Percentiles rank a stretch among this genome's conserved stretches.
Conservation (phyloP, 1,284 basidiomycete species). For the Mycena sp. region DNA sequence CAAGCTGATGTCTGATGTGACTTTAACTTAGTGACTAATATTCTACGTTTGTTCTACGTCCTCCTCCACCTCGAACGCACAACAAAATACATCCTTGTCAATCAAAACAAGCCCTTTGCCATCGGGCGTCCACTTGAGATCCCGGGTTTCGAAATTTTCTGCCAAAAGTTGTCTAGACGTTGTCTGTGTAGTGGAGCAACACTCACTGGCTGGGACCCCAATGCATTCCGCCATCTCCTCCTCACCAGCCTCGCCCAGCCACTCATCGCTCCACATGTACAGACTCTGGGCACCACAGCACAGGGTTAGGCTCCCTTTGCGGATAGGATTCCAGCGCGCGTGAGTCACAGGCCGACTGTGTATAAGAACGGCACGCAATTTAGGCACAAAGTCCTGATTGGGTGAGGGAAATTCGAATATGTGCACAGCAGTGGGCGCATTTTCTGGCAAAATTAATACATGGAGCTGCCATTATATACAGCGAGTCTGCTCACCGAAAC, state of each 20-base stretch:
- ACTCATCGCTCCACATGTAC: slow-evolving; percentile 87
- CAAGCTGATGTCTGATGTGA: too few species aligned
- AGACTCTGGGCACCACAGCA: slow-evolving; percentile 75
- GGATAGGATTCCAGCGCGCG: slow-evolving; percentile 81
- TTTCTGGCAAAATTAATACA: slow-evolving; percentile 53
- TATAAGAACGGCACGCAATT: slow-evolving; percentile 70
- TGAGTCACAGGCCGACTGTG: slow-evolving; percentile 68
- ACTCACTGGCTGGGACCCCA: slow-evolving; percentile 80
- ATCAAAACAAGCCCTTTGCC: slow-evolving; percentile 80
- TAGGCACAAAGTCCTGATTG: slow-evolving; percentile 61
- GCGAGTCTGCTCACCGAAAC: slow-evolving; percentile 61
- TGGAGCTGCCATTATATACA: neutral
- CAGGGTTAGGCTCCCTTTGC: slow-evolving; percentile 72
- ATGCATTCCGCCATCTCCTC: slow-evolving; percentile 86
- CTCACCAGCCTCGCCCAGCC: slow-evolving; percentile 62
- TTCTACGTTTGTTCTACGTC: slow-evolving; percentile 30
- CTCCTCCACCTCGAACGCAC: slow-evolving; percentile 82
- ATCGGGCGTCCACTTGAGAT: slow-evolving; percentile 83
- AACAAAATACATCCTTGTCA: slow-evolving; percentile 82
- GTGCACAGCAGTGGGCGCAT: slow-evolving; percentile 64
- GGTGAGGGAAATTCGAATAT: slow-evolving; percentile 71
- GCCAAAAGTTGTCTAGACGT: slow-evolving; percentile 20
- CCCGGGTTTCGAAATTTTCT: slow-evolving; percentile 74
- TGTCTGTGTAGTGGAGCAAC: neutral
- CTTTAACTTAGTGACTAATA: too few species aligned